Evolutionary conservation across 805 yeast genomes (phyloP).

Genomic region (Ogataea pini): DNA sequence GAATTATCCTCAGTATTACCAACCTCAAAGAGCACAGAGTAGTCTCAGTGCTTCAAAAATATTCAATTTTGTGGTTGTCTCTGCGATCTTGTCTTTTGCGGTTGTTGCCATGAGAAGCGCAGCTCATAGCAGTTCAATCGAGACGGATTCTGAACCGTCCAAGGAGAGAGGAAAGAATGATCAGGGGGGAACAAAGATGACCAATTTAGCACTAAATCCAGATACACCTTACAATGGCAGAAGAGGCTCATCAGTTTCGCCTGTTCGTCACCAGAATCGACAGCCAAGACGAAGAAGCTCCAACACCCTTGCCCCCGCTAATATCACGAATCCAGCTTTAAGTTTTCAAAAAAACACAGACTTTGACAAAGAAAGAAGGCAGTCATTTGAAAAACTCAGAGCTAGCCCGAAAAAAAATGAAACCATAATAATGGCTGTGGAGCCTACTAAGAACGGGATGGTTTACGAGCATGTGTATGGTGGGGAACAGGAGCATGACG

Average conservation of each 20-base stretch:
- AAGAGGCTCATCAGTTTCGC: constrained; percentile 5
- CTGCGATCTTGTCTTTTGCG: constrained; percentile 8
- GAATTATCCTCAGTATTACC: constrained; percentile 14
- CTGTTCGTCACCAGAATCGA: not conserved
- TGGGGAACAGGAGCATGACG: not conserved
- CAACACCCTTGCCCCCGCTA: not conserved
- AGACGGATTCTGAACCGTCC: too few species aligned
- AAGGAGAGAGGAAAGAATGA: too few species aligned
- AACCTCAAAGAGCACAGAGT: constrained; percentile 11
- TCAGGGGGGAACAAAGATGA: not conserved
- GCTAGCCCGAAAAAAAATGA: not conserved
- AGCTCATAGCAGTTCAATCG: too few species aligned
- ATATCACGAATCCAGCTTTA: not conserved
- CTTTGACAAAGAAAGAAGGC: not conserved
- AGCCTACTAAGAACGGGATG: not conserved
- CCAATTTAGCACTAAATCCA: not conserved
- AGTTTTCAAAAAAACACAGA: not conserved
- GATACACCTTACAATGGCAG: not conserved
- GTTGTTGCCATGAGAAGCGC: constrained; percentile 5
- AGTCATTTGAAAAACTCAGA: not conserved
- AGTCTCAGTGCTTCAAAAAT: constrained; percentile 9
- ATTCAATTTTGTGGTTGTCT: constrained; percentile 10
- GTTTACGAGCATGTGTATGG: not conserved
- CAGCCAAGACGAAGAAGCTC: constrained; percentile 3
- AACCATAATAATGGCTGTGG: not conserved